Evolutionary conservation across 2,329 filamentous ascomycete species (phyloP).

Genomic region (Diplocarpon mali): DNA sequence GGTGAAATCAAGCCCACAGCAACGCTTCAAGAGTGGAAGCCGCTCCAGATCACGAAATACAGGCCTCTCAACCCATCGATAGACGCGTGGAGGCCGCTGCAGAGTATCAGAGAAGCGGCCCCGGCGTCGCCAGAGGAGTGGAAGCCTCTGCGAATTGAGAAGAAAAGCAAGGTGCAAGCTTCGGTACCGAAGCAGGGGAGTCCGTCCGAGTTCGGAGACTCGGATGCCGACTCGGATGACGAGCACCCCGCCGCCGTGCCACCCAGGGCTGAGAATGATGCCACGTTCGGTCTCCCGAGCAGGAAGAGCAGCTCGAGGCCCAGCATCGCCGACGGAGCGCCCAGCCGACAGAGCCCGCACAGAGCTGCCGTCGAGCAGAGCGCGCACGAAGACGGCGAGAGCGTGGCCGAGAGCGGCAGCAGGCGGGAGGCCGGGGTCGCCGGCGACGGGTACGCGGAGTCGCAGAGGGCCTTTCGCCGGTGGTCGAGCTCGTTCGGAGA

Average conservation of each 20-base stretch:
- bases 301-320: neutral
- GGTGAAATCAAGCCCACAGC: constrained; percentile 11
- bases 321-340: neutral
- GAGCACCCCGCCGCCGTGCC: neutral
- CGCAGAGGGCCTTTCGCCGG: neutral
- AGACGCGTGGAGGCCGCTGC: too few species aligned
- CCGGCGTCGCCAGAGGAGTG: constrained; percentile 11
- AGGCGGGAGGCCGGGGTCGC: neutral
- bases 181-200: neutral
- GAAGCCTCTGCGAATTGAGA: neutral
- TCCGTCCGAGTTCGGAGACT: neutral
- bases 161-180: neutral
- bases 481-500: constrained; percentile 5
- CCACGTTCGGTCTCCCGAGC: neutral
- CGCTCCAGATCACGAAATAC: neutral
- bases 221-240: neutral
- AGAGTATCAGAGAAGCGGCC: too few species aligned
- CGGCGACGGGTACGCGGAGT: constrained; percentile 2
- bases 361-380: neutral
- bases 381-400: neutral
- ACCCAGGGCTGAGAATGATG: neutral
- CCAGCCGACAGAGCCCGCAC: neutral
- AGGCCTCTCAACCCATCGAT: too few species aligned
- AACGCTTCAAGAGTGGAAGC: constrained; percentile 9
- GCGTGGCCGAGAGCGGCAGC: neutral